Percentiles rank a stretch among this genome's conserved stretches.
These are phyloP conservation scores for Pouteria campechiana DNA, from an alignment of 179 eudicot genomes.

Conservation along the genomic window DNA sequence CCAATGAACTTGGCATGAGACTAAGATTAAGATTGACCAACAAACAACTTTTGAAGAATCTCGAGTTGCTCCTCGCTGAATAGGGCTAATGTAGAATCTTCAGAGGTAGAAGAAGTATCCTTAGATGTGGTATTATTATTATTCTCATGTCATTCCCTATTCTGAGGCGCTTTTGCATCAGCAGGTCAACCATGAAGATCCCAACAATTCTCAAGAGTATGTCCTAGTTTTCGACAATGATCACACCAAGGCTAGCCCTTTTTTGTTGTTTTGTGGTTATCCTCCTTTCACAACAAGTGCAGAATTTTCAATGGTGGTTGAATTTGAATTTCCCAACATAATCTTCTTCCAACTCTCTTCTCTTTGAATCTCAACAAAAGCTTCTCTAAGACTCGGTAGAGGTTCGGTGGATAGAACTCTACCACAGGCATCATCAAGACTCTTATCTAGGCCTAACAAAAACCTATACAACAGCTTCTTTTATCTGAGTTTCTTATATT, in stretches of 20 bases:
- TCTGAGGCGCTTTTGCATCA: no score
- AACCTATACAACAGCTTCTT: neutral
- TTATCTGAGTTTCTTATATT: neutral
- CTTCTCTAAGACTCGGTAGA: neutral
- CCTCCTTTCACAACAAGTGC: no score
- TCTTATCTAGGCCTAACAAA: neutral
- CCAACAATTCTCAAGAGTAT: no score
- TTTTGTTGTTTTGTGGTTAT: neutral
- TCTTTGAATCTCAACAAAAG: neutral
- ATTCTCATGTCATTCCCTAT: no score
- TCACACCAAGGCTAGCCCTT: neutral
- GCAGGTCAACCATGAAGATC: neutral
- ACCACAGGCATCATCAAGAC: neutral
- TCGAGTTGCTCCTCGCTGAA: no score
- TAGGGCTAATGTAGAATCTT: no score
- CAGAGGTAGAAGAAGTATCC: no score
- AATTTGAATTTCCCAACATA: neutral
- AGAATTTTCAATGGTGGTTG: neutral
- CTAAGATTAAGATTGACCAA: no score
- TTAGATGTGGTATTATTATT: no score
- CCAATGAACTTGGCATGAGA: no score
- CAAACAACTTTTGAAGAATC: no score
- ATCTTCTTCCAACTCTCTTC: conserved; percentile 1
- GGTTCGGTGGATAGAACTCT: neutral
- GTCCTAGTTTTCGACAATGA: no score